A percentile compares a stretch with the other conserved stretches of the same genome.
Evolutionary conservation across 306 rosid species (phyloP).

Genomic region (Ormosia emarginata): DNA sequence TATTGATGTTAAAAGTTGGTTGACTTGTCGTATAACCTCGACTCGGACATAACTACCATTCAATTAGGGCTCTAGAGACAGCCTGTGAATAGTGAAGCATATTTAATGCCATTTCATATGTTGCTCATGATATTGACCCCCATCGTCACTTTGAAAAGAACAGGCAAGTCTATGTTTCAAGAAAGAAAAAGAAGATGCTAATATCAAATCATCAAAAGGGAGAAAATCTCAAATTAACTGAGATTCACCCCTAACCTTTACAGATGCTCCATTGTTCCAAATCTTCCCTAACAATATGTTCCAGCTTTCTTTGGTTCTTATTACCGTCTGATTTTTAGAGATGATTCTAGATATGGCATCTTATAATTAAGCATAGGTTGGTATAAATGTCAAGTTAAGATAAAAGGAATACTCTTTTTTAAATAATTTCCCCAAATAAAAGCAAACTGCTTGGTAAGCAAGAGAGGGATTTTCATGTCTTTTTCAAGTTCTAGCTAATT

Average conservation of each 20-base stretch:
- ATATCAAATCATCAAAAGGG: background rate
- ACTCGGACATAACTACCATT: constrained; percentile 32
- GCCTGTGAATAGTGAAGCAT: constrained; percentile 51
- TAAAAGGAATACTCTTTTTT: background rate
- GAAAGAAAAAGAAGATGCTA: background rate
- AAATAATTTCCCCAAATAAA: background rate
- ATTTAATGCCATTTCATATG: constrained; percentile 31
- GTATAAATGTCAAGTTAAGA: background rate
- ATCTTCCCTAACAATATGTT: background rate
- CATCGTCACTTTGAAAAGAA: constrained; percentile 14
- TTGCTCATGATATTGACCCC: constrained; percentile 20
- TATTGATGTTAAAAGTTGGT: constrained; percentile 24
- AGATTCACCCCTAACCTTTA: background rate
- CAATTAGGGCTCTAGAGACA: constrained; percentile 40
- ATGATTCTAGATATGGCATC: background rate
- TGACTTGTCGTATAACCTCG: constrained; percentile 28
- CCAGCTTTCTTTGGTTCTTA: background rate
- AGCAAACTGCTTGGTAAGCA: background rate
- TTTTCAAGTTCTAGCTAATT: background rate
- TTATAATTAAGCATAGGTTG: background rate
- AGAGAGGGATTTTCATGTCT: background rate
- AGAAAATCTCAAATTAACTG: background rate
- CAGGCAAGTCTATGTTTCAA: background rate
- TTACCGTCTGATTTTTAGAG: background rate
- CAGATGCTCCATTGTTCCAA: background rate